Evolutionary conservation across 2,329 filamentous ascomycete species (phyloP).

Genomic region (Aspergillus tanneri): DNA sequence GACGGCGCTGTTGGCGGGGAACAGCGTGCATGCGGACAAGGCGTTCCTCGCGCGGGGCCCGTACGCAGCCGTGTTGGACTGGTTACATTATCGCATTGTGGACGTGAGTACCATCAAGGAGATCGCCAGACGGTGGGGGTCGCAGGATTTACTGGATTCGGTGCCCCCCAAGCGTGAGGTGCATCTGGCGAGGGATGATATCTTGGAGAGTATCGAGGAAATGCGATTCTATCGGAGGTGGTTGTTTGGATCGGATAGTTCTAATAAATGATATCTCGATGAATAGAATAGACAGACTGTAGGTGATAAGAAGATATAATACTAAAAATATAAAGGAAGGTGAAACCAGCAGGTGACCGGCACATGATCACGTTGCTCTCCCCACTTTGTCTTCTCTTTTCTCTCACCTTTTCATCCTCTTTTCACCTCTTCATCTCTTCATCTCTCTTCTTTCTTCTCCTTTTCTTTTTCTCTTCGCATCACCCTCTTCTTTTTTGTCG

Average conservation of each 20-base stretch:
- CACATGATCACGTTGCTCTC: constrained; percentile 2
- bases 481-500: constrained; percentile 1
- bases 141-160: constrained; percentile 56
- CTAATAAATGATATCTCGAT: constrained; percentile 13
- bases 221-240: constrained; percentile 75
- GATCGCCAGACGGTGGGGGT: constrained; percentile 77
- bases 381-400: constrained; percentile 8
- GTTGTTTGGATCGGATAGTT: constrained; percentile 79
- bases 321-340: neutral
- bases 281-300: too few species aligned
- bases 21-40: constrained; percentile 87
- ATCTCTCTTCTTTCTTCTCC: constrained; percentile 13
- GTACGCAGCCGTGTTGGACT: constrained; percentile 69
- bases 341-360: neutral
- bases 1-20: constrained; percentile 78
- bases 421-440: constrained; percentile 9
- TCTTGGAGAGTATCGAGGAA: constrained; percentile 92
- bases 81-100: constrained; percentile 85
- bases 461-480: constrained; percentile 11
- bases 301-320: too few species aligned
- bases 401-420: constrained; percentile 7
- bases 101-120: constrained; percentile 95
- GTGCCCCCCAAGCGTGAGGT: constrained; percentile 71
- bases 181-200: constrained; percentile 85
- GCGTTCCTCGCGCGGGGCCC: constrained; percentile 74